Base-by-base conservation (phyloP, 345 rosid genomes). In the Bruguiera gymnorhiza region DNA sequence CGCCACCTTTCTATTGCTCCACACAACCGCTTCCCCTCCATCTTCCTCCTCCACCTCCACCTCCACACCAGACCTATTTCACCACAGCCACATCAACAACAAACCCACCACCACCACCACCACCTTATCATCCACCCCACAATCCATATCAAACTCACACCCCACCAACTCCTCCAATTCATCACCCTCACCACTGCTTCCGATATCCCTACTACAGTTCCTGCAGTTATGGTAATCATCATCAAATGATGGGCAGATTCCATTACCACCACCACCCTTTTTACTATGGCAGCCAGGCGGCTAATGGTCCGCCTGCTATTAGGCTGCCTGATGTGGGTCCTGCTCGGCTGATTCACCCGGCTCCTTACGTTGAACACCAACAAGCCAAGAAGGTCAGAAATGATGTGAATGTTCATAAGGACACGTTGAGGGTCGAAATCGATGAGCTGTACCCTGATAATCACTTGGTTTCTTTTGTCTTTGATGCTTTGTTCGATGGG, bases 371-470 rank as follows among this genome's bases (percentile, higher is more conserved):
- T 43, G 97, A 93, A 67, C 94, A 93, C 75, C 93, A 86, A 80
- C 88, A 70, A 39, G 92, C 97, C 0, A 91, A 89, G 91, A 94
- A 91, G 82, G 91, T 94, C 55, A 88, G 88, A 78, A 94, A 89
- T 70, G 93, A 87, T 68, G 97, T 94, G 57, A 93, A 93, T 78
- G 94, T 94, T 64, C 93, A 88, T 50, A 94, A 91, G 77, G 93
- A 84, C 69, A 89, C 97, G 20, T 80, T 91, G 79, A 78, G 71
- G 82, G 71, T 94, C 21, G 87, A 67, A 73, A 75, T 81, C 39
- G 98, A 94, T 66, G 87, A 84, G 78, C 73, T 69, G 23, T 83
- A 86, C 77, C 97, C 97, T 62, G 90, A 86, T 80, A 83, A 67
- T 59, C 81, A 81, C 75, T 79, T 94, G 76, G 90, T 94, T 54